Base-by-base conservation (phyloP, 2,329 filamentous ascomycete species). In the Phoma sp. region DNA sequence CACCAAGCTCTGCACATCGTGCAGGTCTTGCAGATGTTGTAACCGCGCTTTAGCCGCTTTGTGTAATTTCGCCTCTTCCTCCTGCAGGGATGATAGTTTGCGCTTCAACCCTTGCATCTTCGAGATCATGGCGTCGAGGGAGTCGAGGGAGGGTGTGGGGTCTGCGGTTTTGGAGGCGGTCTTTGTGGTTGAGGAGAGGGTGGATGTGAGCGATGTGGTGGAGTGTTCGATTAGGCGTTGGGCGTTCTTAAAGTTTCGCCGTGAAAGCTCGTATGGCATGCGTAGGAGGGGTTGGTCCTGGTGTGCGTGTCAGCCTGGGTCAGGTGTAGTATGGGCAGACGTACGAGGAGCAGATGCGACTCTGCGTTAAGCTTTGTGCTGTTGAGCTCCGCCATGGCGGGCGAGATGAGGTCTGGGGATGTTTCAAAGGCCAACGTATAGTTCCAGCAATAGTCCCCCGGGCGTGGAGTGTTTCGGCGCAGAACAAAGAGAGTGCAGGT, bases 201-300 rank as follows among this genome's bases (percentile, higher is more conserved):
- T 76, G 18, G 84, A 82, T 67, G 86, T 86, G 60, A 92, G 77
- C 42, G 81, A 80, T 15, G 82, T 81, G 57, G 84, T 86, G 64
- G 90, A 86, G 71, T 87, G 88, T 71, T 93, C 90, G 73, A 92
- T 85, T 60, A 85, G 81, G 69, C 89, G 87, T 73, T 92, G 90
- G 36, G 90, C 90, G 3, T 88, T 87, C 68, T 96, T 95, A 78
- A 98, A 96, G 78, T 96, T 98, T 74, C 95, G 93, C 50, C 92
- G 89, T 18, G 96, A 87, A 52, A 97, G 89, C 74, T 98, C 95
- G 76, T 93, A 89, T 15, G 95, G 95, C 18, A 98, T 86, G 28
- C 93, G 92, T 63, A 99, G 87, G 62, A 98, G 89, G 4, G 93
- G 90, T 84, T 98, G 93, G 72, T 99, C 95, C 92, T 93, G 61